Base-by-base conservation (phyloP, 2,329 filamentous ascomycete genomes). In the Exophiala alcalophila region DNA sequence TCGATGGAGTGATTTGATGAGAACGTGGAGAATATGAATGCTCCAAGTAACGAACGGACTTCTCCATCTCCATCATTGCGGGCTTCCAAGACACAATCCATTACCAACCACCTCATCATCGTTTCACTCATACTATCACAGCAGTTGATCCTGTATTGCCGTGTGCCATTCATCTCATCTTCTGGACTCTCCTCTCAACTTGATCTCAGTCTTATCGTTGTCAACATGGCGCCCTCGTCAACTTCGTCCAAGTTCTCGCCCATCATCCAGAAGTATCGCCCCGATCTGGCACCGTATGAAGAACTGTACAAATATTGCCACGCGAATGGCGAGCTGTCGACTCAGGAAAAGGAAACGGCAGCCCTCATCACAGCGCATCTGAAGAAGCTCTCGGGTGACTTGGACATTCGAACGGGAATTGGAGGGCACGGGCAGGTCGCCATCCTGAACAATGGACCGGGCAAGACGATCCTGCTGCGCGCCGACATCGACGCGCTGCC, bases 261-360 rank as follows among this genome's bases (percentile, higher is more conserved):
- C 54, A 58, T 50, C 57, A 61, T 55, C 44, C 61, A 19, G 58
- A 59, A 39, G 57, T 59, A 62, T 61, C 68, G 52, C 52, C 68
- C 63, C 51, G 59, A 70, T 34, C 57, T 76, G 3, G 36, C 53
- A 3, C 58, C 60, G 1, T 79, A 78, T 53, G 71, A 81, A 61
- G 59, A 61, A 2, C 61, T 77, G 3, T 83, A 82, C 67, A 78
- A 73, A 51, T 60, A 78, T 55, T 71, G 81, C 40, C 79, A 83
- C 56, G 59, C 66, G 9, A 62, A 80, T 50, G 78, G 80, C 0
- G 79, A 80, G 38, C 71, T 83, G 19, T 80, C 78, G 0, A 66
- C 69, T 2, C 76, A 75, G 57, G 79, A 82, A 56, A 57, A 65
- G 12, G 59, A 69, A 27, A 81, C 78, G 0, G 73, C 78, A 0